phyloP scores from a whole-genome alignment of 2,329 filamentous ascomycete species.

The Trichoderma polysporum region DNA sequence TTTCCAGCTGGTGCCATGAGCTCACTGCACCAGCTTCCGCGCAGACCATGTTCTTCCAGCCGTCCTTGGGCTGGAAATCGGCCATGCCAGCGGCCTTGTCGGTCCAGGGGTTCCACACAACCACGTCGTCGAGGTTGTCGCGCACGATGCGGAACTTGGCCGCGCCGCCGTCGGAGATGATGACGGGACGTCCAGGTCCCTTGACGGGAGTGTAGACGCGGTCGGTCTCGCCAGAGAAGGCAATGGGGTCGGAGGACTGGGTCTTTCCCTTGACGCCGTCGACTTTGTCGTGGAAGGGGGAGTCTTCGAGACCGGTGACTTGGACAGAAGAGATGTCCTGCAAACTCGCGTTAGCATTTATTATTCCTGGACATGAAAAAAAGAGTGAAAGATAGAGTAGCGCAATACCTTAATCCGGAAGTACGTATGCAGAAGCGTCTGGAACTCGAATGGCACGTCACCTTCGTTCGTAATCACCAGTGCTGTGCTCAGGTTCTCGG shows the following conservation, averaged over 20 bases:
- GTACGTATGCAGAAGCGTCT: conserved; percentile 90
- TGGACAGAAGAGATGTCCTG: conserved; percentile 76
- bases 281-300: conserved; percentile 83
- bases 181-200: conserved; percentile 57
- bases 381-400: background rate
- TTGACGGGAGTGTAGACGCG: conserved; percentile 76
- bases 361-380: background rate
- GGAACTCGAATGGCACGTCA: conserved; percentile 79
- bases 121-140: conserved; percentile 82
- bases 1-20: conserved; percentile 81
- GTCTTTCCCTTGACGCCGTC: conserved; percentile 64
- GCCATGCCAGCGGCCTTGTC: conserved; percentile 79
- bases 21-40: conserved; percentile 85
- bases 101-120: conserved; percentile 96
- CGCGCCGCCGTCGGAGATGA: conserved; percentile 62
- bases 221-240: conserved; percentile 78
- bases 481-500: conserved; percentile 72
- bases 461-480: conserved; percentile 90
- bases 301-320: conserved; percentile 73
- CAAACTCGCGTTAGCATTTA: background rate
- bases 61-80: conserved; percentile 87
- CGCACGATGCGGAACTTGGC: conserved; percentile 71
- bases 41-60: conserved; percentile 91
- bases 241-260: conserved; percentile 60
- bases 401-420: conserved; percentile 70